Conservation (phyloP, 192 early-diverging fungal genomes). For the Gonapodya sp. region DNA sequence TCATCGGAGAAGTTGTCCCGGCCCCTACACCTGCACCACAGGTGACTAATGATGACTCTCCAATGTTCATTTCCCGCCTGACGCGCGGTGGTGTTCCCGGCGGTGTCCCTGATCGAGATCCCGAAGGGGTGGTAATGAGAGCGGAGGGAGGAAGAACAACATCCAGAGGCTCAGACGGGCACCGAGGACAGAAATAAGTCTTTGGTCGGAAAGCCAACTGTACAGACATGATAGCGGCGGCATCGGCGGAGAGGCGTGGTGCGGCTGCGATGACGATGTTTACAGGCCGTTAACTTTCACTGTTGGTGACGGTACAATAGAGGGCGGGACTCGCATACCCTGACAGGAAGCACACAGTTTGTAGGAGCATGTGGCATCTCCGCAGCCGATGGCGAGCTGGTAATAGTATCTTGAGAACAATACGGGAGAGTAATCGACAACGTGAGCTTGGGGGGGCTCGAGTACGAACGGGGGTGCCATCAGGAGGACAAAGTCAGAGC, state of each 20-base stretch:
- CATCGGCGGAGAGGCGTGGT: conserved; percentile 28
- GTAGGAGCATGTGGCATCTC: conserved; percentile 24
- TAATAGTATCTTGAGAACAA: conserved; percentile 49
- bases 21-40: too few relatives aligned
- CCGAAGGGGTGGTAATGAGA: not conserved
- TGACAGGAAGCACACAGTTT: conserved; percentile 33
- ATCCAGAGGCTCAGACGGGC: conserved; percentile 20
- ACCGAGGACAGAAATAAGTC: conserved; percentile 27
- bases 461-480: not conserved
- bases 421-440: too few relatives aligned
- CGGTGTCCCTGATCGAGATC: not conserved
- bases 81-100: not conserved
- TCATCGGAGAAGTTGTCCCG: too few relatives aligned
- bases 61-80: too few relatives aligned
- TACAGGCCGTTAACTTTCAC: too few relatives aligned
- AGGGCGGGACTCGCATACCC: not conserved
- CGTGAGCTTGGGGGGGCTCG: not conserved
- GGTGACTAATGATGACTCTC: too few relatives aligned
- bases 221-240: conserved; percentile 39
- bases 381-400: conserved; percentile 39
- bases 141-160: not conserved
- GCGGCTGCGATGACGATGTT: not conserved
- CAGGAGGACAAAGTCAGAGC: not conserved
- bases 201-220: conserved; percentile 33
- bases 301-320: not conserved